phyloP scores from a whole-genome alignment of 768 basidiomycete genomes.

The Suillus hirtellus region DNA sequence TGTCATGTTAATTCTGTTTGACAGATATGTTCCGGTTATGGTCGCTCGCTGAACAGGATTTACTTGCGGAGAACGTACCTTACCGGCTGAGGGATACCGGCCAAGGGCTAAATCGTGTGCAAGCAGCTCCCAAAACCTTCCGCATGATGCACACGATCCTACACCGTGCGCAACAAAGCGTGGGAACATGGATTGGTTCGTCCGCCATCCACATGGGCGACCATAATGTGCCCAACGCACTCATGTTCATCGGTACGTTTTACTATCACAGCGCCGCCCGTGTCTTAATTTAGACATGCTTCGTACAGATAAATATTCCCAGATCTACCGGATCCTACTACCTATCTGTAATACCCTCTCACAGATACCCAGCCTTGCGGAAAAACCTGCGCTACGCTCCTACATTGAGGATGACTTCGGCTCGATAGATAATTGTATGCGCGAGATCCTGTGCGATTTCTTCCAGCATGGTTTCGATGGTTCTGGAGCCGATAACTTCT shows the following conservation, averaged over 20 bases:
- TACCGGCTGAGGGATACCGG: slow-evolving; percentile 88
- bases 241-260: slow-evolving; percentile 73
- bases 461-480: slow-evolving; percentile 89
- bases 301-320: slow-evolving; percentile 76
- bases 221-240: slow-evolving; percentile 59
- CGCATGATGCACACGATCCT: slow-evolving; percentile 88
- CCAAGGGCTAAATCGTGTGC: slow-evolving; percentile 88
- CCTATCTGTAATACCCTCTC: slow-evolving; percentile 82
- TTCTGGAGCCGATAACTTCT: slow-evolving; percentile 89
- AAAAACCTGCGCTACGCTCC: slow-evolving; percentile 68
- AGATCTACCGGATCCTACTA: slow-evolving; percentile 86
- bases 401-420: slow-evolving; percentile 87
- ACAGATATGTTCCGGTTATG: slow-evolving; percentile 88
- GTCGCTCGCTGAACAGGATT: slow-evolving; percentile 78
- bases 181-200: slow-evolving; percentile 84
- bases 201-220: slow-evolving; percentile 91
- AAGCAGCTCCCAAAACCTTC: slow-evolving; percentile 85
- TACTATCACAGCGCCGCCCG: not conserved
- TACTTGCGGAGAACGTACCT: slow-evolving; percentile 70
- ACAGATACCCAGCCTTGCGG: slow-evolving; percentile 64
- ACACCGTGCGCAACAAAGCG: slow-evolving; percentile 77
- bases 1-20: slow-evolving; percentile 10
- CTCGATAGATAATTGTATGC: slow-evolving; percentile 63
- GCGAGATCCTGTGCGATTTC: slow-evolving; percentile 80
- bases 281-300: not conserved